Conservation (phyloP, 352 stramenopile species). For the Phytopythium aichiense region DNA sequence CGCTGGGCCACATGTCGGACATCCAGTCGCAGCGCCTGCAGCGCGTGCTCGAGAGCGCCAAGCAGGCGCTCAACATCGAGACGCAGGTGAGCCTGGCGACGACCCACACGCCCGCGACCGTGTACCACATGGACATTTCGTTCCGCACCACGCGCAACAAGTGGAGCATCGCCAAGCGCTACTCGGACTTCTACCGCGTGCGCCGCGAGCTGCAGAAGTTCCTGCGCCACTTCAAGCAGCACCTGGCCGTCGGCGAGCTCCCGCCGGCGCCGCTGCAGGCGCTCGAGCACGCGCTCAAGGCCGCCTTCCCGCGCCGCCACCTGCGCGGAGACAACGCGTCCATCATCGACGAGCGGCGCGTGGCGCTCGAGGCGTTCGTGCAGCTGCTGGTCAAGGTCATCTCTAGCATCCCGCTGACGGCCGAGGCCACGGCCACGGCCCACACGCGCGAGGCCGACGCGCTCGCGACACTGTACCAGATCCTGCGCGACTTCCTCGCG, state of each 20-base stretch:
- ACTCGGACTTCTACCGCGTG: slow-evolving; percentile 80
- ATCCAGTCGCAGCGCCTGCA: slow-evolving; percentile 61
- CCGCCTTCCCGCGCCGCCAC: slow-evolving; percentile 67
- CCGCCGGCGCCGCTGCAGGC: slow-evolving; percentile 32
- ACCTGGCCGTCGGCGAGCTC: slow-evolving; percentile 5
- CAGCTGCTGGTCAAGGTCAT: slow-evolving; percentile 82
- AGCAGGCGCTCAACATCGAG: slow-evolving; percentile 78
- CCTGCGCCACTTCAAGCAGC: slow-evolving; percentile 50
- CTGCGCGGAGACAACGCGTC: slow-evolving; percentile 61
- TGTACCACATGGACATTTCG: slow-evolving; percentile 87
- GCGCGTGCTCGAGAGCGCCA: slow-evolving; percentile 69
- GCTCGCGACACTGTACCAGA: slow-evolving; percentile 62
- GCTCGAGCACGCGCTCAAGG: slow-evolving; percentile 48
- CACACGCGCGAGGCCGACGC: slow-evolving; percentile 27
- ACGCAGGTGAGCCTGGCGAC: slow-evolving; percentile 57
- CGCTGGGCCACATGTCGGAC: slow-evolving; percentile 37
- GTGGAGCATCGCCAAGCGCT: slow-evolving; percentile 84
- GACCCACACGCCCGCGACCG: slow-evolving; percentile 52
- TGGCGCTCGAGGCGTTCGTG: slow-evolving; percentile 71
- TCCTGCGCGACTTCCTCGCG: slow-evolving; percentile 76
- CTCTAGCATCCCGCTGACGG: slow-evolving; percentile 59
- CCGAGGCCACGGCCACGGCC: slow-evolving; percentile 8
- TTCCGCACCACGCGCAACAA: slow-evolving; percentile 83
- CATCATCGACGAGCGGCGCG: slow-evolving; percentile 72
- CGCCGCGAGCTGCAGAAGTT: slow-evolving; percentile 61